Base-by-base conservation (phyloP, 352 stramenopile species). In the Ophiocytium majus region DNA sequence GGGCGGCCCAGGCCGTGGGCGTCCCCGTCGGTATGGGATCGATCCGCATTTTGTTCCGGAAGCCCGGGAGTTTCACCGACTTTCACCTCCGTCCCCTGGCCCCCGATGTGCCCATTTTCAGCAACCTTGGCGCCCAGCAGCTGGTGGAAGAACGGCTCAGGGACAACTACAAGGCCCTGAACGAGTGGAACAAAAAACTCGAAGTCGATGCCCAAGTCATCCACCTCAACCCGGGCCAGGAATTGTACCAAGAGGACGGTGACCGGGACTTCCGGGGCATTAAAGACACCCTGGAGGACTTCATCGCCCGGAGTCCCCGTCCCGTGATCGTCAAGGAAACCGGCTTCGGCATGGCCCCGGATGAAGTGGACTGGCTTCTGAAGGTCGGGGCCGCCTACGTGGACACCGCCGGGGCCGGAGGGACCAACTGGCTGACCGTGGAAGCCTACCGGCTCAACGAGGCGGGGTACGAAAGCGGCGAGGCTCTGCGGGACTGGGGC, bases 321-420 rank as follows among this genome's bases (percentile, higher is more conserved):
- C 57, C 57, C 57, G 57, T 71, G 57, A 23, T 71, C 57, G 57
- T 71, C 23, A 71, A 71, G 28, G 57, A 71, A 71, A 28, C 28
- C 57, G 57, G 57, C 57, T 28, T 23, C 23, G 57, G 57, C 19
- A 71, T 71, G 57, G 57, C 19, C 57, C 57, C 57, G 28, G 19
- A 28, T 28, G 28, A 28, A 23, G 19, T 71, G 19, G 28, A 71
- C 19, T 23, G 19, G 19, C 57, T 71, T 71, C 57, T 71, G 19
- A 23, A 71, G 57, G 23, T 71, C 19, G 19, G 19, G 23, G 28
- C 28, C 28, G 19, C 23, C 57, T 23, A 28, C 28, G 28, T 71
- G 19, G 57, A 71, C 19, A 23, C 28, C 57, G 57, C 19, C 28
- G 57, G 19, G 19, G 23, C 23, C 57, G 57, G 57, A 23, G 57